These are phyloP conservation scores for Pseudohyphozyma bogoriensis DNA, from an alignment of 768 basidiomycete species.

Conservation along the genomic window DNA sequence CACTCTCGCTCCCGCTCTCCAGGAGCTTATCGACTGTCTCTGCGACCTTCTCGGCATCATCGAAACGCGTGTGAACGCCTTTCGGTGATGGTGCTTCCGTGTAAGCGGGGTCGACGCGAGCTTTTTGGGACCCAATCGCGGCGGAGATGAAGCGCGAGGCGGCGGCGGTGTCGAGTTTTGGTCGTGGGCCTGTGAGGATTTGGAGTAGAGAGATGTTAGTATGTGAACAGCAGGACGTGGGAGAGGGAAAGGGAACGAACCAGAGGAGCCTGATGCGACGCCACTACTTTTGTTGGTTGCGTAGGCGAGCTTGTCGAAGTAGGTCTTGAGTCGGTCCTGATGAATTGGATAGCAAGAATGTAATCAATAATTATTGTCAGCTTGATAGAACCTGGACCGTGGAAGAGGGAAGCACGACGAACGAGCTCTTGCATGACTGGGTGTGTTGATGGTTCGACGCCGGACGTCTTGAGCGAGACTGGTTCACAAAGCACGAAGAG, in stretches of 20 bases:
- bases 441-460: conserved; percentile 69
- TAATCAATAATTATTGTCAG: neutral
- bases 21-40: neutral
- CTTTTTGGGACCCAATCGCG: conserved; percentile 18
- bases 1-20: neutral
- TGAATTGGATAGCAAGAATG: too few relatives aligned
- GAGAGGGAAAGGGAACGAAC: conserved; percentile 4
- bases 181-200: conserved; percentile 38
- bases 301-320: conserved; percentile 80
- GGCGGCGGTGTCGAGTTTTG: conserved; percentile 62
- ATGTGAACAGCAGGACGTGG: neutral
- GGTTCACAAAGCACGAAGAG: too few relatives aligned
- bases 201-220: neutral
- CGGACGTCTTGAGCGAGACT: conserved; percentile 75
- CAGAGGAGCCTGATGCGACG: conserved; percentile 45
- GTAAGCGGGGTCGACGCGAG: conserved; percentile 14
- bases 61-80: neutral
- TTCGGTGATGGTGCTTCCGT: neutral
- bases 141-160: conserved; percentile 68
- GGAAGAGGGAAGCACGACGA: conserved; percentile 38
- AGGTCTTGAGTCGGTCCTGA: conserved; percentile 60
- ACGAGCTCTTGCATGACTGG: conserved; percentile 60
- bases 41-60: too few relatives aligned
- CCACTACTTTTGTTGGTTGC: too few relatives aligned
- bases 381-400: neutral